Conservation (phyloP, 129 eudicot genomes). For the Arctium minus region DNA sequence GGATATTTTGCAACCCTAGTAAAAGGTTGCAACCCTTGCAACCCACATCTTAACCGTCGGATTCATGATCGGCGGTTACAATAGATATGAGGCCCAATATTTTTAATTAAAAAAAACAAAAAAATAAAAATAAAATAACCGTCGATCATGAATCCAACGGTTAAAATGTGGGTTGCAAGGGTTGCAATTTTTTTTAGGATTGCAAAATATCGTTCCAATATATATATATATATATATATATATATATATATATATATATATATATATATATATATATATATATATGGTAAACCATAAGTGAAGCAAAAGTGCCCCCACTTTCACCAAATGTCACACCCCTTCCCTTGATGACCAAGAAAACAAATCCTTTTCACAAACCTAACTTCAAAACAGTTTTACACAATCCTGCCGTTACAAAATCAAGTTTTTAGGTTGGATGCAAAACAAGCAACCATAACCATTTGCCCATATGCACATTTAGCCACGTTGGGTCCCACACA, state of each 20-base stretch:
- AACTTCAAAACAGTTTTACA: slow-evolving; percentile 32
- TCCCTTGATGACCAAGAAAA: slow-evolving; percentile 37
- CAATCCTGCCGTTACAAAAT: slow-evolving; percentile 36
- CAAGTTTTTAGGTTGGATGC: slow-evolving; percentile 14
- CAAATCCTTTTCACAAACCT: slow-evolving; percentile 30
- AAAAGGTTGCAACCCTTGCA: too few species aligned
- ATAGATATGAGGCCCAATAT: too few species aligned
- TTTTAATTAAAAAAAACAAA: too few species aligned
- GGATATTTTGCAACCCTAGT: too few species aligned
- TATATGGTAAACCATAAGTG: slow-evolving; percentile 29
- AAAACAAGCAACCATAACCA: slow-evolving; percentile 28
- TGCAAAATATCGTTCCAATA: too few species aligned
- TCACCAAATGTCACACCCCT: slow-evolving; percentile 40
- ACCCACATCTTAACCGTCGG: too few species aligned
- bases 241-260: slow-evolving; percentile 3
- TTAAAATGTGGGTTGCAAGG: too few species aligned
- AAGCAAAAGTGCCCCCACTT: slow-evolving; percentile 39
- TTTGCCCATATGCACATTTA: not conserved
- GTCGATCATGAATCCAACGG: too few species aligned
- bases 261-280: slow-evolving; percentile 5
- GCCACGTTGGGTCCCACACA: not conserved
- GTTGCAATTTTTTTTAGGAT: too few species aligned
- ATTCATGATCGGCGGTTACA: too few species aligned
- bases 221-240: slow-evolving; percentile 5
- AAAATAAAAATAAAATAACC: too few species aligned